phyloP scores from a whole-genome alignment of 2,329 filamentous ascomycete genomes.

The Colletotrichum sp. region DNA sequence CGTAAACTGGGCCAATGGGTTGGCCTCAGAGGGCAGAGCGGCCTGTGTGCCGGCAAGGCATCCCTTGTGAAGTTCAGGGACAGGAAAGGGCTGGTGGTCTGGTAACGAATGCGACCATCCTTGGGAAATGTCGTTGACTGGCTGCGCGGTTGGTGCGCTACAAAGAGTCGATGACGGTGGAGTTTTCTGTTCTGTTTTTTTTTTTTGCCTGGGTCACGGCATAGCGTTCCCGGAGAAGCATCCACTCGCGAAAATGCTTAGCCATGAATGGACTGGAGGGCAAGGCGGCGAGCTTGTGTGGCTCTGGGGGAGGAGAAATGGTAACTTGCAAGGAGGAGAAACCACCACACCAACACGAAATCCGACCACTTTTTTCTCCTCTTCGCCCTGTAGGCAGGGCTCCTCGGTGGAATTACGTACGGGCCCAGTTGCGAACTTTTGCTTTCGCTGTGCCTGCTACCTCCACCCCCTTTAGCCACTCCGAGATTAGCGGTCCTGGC shows the following conservation, averaged over 20 bases:
- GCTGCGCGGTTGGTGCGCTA: neutral
- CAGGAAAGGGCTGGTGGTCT: neutral
- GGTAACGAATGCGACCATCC: neutral
- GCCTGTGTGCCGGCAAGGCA: neutral
- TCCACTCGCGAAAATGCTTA: conserved; percentile 1
- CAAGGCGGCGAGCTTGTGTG: neutral
- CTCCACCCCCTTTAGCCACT: neutral
- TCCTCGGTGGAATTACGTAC: neutral
- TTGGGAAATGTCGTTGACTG: neutral
- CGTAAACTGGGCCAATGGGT: neutral
- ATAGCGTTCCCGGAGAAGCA: neutral
- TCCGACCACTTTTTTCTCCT: neutral
- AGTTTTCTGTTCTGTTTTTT: neutral
- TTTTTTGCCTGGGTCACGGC: neutral
- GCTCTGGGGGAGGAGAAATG: neutral
- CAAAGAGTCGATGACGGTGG: neutral
- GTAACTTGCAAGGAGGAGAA: neutral
- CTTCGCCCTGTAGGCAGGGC: neutral
- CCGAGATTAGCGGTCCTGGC: conserved; percentile 1
- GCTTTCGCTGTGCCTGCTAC: neutral
- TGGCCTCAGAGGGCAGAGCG: neutral
- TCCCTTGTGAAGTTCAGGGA: neutral
- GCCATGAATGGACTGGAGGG: neutral
- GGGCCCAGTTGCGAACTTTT: neutral
- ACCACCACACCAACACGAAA: neutral